phyloP scores from a whole-genome alignment of 1,139 yeast genomes.

The Zhuliangozyma blackwelliae region DNA sequence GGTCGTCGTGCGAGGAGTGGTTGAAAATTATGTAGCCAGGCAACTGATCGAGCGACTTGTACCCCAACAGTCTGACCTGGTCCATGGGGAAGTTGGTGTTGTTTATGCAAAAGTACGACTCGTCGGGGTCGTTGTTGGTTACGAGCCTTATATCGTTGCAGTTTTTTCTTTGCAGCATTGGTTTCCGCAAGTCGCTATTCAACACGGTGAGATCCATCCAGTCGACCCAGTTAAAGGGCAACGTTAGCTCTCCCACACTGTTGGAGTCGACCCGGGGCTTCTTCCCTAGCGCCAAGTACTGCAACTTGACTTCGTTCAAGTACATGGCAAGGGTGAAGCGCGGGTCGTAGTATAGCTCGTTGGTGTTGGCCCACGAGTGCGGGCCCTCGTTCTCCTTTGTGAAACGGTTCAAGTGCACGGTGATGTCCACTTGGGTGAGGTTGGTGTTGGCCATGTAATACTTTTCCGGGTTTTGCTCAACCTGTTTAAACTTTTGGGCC shows the following conservation, averaged over 20 bases:
- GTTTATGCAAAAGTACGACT: conserved; percentile 19
- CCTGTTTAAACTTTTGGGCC: conserved; percentile 8
- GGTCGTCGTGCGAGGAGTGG: conserved; percentile 25
- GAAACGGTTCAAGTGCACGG: conserved; percentile 10
- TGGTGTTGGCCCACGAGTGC: conserved; percentile 13
- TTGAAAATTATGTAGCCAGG: conserved; percentile 25
- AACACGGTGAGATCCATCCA: conserved; percentile 26
- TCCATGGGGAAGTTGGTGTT: conserved; percentile 16
- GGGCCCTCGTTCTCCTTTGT: conserved; percentile 8
- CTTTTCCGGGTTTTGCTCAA: conserved; percentile 12
- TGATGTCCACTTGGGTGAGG: conserved; percentile 14
- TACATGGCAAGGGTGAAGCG: conserved; percentile 45
- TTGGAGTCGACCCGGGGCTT: conserved; percentile 6
- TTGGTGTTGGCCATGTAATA: conserved; percentile 19
- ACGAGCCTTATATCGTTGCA: conserved; percentile 19
- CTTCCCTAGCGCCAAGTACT: conserved; percentile 5
- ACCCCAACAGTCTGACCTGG: conserved; percentile 20
- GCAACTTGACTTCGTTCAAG: conserved; percentile 23
- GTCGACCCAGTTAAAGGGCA: conserved; percentile 34
- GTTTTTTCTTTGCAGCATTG: conserved; percentile 15
- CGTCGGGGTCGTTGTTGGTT: conserved; percentile 18
- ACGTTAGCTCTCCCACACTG: conserved; percentile 9
- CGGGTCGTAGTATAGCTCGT: conserved; percentile 30
- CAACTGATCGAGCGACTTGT: conserved; percentile 17
- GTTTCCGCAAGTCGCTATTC: conserved; percentile 33